These are phyloP conservation scores for Seiridium unicorne DNA, from an alignment of 2,329 filamentous ascomycete species.

Conservation along the genomic window DNA sequence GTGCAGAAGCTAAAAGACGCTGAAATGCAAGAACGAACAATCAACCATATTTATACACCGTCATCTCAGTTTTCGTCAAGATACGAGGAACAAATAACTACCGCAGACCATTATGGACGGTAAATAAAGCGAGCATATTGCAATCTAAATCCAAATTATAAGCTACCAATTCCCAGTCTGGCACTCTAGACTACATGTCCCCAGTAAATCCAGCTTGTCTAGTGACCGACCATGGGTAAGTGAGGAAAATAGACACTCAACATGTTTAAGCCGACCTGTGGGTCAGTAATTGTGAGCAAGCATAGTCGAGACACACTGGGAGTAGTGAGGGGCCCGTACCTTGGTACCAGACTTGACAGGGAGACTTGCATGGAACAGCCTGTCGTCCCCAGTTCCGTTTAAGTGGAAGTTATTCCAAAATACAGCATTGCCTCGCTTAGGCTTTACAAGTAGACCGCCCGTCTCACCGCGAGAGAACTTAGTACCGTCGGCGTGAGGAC, in stretches of 20 bases:
- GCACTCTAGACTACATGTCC: not conserved
- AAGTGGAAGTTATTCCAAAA: conserved; percentile 14
- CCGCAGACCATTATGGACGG: too few relatives aligned
- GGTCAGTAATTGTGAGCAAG: not conserved
- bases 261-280: conserved; percentile 11
- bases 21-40: too few relatives aligned
- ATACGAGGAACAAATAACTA: too few relatives aligned
- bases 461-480: conserved; percentile 14
- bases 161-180: too few relatives aligned
- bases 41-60: too few relatives aligned
- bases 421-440: conserved; percentile 13
- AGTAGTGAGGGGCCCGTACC: not conserved
- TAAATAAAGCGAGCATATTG: too few relatives aligned
- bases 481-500: conserved; percentile 9
- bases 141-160: too few relatives aligned
- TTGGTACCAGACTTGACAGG: conserved; percentile 12
- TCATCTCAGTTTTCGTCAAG: too few relatives aligned
- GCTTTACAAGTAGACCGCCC: conserved; percentile 15
- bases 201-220: too few relatives aligned
- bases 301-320: not conserved
- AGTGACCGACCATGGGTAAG: conserved; percentile 8
- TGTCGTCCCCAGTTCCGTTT: conserved; percentile 12
- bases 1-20: too few relatives aligned
- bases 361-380: conserved; percentile 7
- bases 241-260: conserved; percentile 11